phyloP scores from a whole-genome alignment of 331 rosid species.

The Prunus yedoensis region DNA sequence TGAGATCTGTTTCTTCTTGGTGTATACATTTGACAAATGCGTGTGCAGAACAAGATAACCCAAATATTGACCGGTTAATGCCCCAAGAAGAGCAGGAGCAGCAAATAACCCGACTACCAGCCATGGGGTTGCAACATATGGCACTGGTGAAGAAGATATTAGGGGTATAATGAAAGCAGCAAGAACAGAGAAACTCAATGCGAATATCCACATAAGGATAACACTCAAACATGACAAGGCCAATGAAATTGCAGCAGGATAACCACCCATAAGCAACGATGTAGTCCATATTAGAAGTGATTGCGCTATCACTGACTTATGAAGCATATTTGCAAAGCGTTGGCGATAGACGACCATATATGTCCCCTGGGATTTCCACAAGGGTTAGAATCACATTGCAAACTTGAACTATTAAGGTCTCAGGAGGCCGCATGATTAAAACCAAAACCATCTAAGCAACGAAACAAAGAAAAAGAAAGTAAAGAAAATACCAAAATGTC shows the following conservation, averaged over 20 bases:
- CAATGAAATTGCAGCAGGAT: conserved; percentile 76
- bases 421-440: neutral
- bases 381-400: conserved; percentile 20
- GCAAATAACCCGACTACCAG: conserved; percentile 83
- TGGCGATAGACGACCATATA: conserved; percentile 84
- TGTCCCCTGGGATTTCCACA: conserved; percentile 55
- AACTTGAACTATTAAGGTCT: conserved; percentile 16
- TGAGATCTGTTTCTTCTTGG: conserved; percentile 54
- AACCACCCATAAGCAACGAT: conserved; percentile 84
- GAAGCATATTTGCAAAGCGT: conserved; percentile 67
- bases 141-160: conserved; percentile 70
- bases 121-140: conserved; percentile 85
- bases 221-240: conserved; percentile 66
- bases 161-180: conserved; percentile 64
- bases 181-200: conserved; percentile 58
- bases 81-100: conserved; percentile 91
- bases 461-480: conserved; percentile 9
- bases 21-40: conserved; percentile 51
- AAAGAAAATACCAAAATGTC: conserved; percentile 71
- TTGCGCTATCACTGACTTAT: conserved; percentile 79
- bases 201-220: conserved; percentile 69
- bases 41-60: conserved; percentile 71
- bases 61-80: conserved; percentile 77
- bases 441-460: neutral
- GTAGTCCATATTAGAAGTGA: conserved; percentile 86